Percentiles rank a stretch among this genome's conserved stretches.
Conservation (phyloP, 805 yeast genomes). For the Wickerhamiella hasegawae region DNA sequence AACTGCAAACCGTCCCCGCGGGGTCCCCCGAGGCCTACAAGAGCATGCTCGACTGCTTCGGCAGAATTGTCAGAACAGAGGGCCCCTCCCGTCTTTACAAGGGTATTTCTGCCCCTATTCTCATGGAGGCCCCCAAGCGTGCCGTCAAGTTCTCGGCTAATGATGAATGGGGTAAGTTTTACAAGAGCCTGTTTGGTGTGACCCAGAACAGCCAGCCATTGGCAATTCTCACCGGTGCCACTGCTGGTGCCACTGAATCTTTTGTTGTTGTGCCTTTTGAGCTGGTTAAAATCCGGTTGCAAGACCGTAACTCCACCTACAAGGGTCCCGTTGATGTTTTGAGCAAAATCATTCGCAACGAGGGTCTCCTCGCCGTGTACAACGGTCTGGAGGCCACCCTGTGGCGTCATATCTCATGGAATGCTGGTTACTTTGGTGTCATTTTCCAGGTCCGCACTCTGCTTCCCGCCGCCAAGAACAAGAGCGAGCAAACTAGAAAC, state of each 20-base stretch:
- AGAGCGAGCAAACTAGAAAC: conserved; percentile 62
- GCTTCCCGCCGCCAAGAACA: conserved; percentile 60
- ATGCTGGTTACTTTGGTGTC: conserved; percentile 94
- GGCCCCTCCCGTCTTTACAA: conserved; percentile 74
- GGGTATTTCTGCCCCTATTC: conserved; percentile 90
- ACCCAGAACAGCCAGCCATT: conserved; percentile 59
- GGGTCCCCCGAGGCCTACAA: conserved; percentile 38
- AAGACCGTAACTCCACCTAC: conserved; percentile 70
- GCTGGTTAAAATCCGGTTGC: conserved; percentile 84
- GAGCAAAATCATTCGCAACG: conserved; percentile 47
- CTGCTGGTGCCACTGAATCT: conserved; percentile 95
- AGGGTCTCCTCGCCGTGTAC: conserved; percentile 74
- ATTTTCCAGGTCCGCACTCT: conserved; percentile 71
- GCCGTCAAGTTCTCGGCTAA: conserved; percentile 98
- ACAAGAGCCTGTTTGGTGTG: conserved; percentile 55
- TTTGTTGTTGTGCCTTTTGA: conserved; percentile 97
- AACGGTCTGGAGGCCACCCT: conserved; percentile 93
- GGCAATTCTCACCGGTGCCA: conserved; percentile 87
- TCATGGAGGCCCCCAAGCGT: conserved; percentile 99
- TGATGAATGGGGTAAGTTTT: conserved; percentile 87
- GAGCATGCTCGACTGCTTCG: conserved; percentile 73
- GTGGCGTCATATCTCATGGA: conserved; percentile 96
- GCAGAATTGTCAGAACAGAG: conserved; percentile 71
- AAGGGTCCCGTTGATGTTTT: conserved; percentile 76
- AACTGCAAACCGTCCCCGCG: conserved; percentile 45